Evolutionary conservation across 108 stramenopile genomes (phyloP), one percentile per base, ranked within the genome.

Genomic region (Fragilaria crotonensis): DNA sequence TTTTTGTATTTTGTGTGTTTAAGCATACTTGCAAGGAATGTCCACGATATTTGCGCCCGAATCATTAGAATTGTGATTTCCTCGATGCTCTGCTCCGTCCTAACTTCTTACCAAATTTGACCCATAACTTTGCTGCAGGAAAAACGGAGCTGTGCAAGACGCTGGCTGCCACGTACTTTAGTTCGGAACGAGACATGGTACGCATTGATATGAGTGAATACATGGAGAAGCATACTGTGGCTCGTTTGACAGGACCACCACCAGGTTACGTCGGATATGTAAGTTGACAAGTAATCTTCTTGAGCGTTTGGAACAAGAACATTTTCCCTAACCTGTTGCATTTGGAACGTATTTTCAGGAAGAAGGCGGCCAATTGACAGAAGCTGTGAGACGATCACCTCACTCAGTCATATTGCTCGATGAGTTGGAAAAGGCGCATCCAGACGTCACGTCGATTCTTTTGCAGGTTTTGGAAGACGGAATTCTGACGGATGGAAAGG

Each of bases 371-470:
- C 95, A 96, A 62, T 72, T 99, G 32, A 99, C 98, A 27, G 94
- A 99, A 54, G 96, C 95, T 23, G 93, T 96, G 25, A 71, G 94
- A 22, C 66, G 84, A 32, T 67, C 77, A 19, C 87, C 87, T 41
- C 87, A 89, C 57, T 76, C 74, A 19, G 82, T 85, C 18, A 81
- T 89, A 66, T n/a, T 94, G 45, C 78, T 97, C 25, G 97, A 98
- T 60, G 97, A 98, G 67, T 76, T 98, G 56, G 98, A 99, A 67
- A 99, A 99, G 71, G 98, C 94, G n/a, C 97, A 97, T 55, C 82
- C 81, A 31, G 95, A 96, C 63, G 95, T 97, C 20, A 81, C 97
- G 57, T 96, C 97, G 75, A 75, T 97, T 22, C 60, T 97, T 57
- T 75, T 97, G 28, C 94, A 97, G 65, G 75, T 99, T 20, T 78